These are phyloP conservation scores for Coniferiporia sulphurascens DNA, from an alignment of 1,284 basidiomycete species.

Conservation along the genomic window DNA sequence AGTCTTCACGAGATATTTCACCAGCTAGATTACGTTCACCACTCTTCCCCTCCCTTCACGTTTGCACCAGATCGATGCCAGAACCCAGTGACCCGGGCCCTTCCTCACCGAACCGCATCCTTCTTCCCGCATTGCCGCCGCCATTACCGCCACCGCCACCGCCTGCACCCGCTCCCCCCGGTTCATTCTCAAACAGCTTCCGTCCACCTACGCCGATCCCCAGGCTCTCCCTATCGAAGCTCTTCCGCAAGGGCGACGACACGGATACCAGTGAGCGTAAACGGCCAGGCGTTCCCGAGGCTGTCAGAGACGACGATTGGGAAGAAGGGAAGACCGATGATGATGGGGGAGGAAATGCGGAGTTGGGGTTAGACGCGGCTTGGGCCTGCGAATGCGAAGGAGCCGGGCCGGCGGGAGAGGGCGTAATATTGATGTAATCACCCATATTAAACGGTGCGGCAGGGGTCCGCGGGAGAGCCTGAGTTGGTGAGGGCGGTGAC, in stretches of 20 bases:
- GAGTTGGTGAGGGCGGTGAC: constrained; percentile 14
- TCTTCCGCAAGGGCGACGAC: constrained; percentile 17
- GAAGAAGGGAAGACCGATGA: neutral
- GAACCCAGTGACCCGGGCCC: constrained; percentile 33
- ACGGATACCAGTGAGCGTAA: constrained; percentile 53
- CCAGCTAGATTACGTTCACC: neutral
- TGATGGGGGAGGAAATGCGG: neutral
- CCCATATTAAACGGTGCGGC: constrained; percentile 54
- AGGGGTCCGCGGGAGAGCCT: constrained; percentile 36
- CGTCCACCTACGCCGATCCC: constrained; percentile 34
- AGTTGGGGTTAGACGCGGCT: neutral
- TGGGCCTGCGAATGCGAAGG: neutral
- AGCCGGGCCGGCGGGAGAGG: constrained; percentile 41
- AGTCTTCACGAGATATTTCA: neutral
- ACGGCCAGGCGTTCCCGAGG: constrained; percentile 5
- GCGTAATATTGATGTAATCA: constrained; percentile 71
- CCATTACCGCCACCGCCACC: neutral
- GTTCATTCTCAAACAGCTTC: constrained; percentile 68
- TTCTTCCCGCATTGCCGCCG: neutral
- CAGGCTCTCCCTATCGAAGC: constrained; percentile 10
- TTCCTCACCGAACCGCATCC: constrained; percentile 8
- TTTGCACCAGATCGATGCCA: constrained; percentile 46
- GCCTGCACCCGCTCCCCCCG: constrained; percentile 23
- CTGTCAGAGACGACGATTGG: neutral
- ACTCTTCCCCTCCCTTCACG: constrained; percentile 21